Base-by-base conservation (phyloP, 805 yeast species). In the Sugiyamaella floridensis region DNA sequence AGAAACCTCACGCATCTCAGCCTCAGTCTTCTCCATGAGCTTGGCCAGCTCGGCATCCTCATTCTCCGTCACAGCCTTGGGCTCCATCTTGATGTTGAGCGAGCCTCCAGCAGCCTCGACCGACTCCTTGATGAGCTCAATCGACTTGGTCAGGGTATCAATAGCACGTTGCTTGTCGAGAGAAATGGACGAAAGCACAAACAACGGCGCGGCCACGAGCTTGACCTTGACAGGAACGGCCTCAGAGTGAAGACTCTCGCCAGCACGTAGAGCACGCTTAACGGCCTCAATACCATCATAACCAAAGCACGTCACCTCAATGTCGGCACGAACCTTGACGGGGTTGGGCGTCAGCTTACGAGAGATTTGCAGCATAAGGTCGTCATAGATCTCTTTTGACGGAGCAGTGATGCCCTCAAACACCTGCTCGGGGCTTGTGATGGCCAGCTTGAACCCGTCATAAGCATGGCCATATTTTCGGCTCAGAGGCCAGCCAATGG, bases 251-350 rank as follows among this genome's bases (percentile, higher is more conserved):
- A 86, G 72, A 8, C 76, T 80, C 75, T 92, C 98, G 51, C 96
- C 98, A 20, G 90, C 86, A 59, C 78, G 76, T 59, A 93, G 79
- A 20, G 99, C 96, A 53, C 77, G 77, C 72, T 90, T 92, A 67
- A 93, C 90, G 59, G 99, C 99, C 68, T 90, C 96, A 61, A 93
- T 89, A 70, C 99, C 99, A 71, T 93, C 98, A 71, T 93, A 93
- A 56, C 90, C 79, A 75, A 92, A 93, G 70, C 99, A 93, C 12
- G 97, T 89, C 44, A 93, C 97, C 72, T 92, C 98, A 47, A 93
- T 86, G 70, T 93, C 98, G n/a, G 99, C 96, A 73, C 99, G 86
- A 67, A 95, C 86, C 75, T 92, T 93, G 63, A 89, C 89, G 41
- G 98, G 96, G 75, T 90, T 97, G 57, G 99, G 99, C 37, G 99